phyloP scores from a whole-genome alignment of 805 yeast genomes.

The Suhomyces sp. region DNA sequence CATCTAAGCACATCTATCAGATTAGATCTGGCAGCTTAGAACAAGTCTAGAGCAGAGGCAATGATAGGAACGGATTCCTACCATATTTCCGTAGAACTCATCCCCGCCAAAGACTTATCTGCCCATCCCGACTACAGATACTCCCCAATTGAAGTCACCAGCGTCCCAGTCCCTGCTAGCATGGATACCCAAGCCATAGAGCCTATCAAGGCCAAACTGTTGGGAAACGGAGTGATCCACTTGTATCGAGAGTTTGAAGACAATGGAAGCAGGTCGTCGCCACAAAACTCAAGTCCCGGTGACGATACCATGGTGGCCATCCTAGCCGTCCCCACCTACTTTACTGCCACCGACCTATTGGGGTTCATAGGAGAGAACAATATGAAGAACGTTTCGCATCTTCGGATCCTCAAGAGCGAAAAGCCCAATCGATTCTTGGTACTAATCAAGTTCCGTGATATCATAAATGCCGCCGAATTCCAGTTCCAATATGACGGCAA shows the following conservation, averaged over 20 bases:
- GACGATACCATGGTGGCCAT: conserved; percentile 73
- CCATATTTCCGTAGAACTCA: conserved; percentile 31
- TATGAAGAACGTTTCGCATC: conserved; percentile 58
- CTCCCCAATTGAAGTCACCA: conserved; percentile 27
- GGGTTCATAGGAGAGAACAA: conserved; percentile 73
- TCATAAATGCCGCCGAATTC: conserved; percentile 58
- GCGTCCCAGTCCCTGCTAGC: conserved; percentile 10
- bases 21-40: neutral
- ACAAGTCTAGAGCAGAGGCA: neutral
- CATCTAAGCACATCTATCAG: neutral
- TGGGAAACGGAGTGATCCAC: conserved; percentile 74
- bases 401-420: conserved; percentile 66
- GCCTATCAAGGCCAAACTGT: conserved; percentile 57
- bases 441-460: conserved; percentile 65
- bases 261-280: conserved; percentile 7
- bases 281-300: conserved; percentile 21
- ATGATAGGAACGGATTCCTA: conserved; percentile 45
- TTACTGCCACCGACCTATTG: conserved; percentile 77
- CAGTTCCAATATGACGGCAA: conserved; percentile 66
- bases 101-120: neutral
- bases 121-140: conserved; percentile 27
- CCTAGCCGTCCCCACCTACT: conserved; percentile 83
- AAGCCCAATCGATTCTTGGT: conserved; percentile 71
- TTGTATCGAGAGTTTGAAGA: conserved; percentile 55
- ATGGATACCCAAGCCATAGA: conserved; percentile 17